Conservation (phyloP, 2,329 filamentous ascomycete genomes). For the Cladorrhinum sp. region DNA sequence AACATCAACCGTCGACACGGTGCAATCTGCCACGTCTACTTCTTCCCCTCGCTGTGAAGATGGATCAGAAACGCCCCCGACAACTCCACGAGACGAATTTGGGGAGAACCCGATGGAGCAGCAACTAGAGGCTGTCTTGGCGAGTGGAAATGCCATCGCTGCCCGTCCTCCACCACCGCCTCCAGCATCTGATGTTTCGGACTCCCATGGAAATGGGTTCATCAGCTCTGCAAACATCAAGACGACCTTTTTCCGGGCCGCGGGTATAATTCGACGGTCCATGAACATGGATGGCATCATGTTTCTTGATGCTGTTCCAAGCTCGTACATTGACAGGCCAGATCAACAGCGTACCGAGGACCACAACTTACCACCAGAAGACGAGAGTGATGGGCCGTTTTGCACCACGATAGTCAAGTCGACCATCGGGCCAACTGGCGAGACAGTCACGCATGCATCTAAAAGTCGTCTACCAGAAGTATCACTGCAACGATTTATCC, state of each 20-base stretch:
- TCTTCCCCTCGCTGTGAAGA: neutral
- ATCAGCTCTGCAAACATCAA: constrained; percentile 27
- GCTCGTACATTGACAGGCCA: constrained; percentile 14
- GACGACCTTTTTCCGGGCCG: constrained; percentile 24
- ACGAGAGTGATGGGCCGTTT: constrained; percentile 19
- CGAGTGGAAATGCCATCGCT: neutral
- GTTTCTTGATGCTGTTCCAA: constrained; percentile 27
- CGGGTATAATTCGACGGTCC: constrained; percentile 18
- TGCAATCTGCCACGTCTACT: constrained; percentile 1
- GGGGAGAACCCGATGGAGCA: constrained; percentile 16
- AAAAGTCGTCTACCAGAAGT: constrained; percentile 20
- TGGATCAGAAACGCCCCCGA: constrained; percentile 19
- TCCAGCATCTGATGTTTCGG: neutral
- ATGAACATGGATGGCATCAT: constrained; percentile 26
- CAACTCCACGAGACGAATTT: constrained; percentile 18
- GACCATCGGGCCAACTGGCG: constrained; percentile 3
- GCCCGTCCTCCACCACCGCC: neutral
- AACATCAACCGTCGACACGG: constrained; percentile 13
- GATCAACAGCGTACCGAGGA: constrained; percentile 9
- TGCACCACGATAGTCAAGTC: constrained; percentile 23
- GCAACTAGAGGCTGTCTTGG: constrained; percentile 2
- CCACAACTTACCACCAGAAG: neutral
- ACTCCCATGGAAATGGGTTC: constrained; percentile 21
- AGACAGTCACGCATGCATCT: constrained; percentile 17
- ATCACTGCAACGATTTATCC: constrained; percentile 25